Evolutionary conservation across 2,329 filamentous ascomycete species (phyloP), one percentile per base, ranked within the genome.

Genomic region (Xylaria sp.): DNA sequence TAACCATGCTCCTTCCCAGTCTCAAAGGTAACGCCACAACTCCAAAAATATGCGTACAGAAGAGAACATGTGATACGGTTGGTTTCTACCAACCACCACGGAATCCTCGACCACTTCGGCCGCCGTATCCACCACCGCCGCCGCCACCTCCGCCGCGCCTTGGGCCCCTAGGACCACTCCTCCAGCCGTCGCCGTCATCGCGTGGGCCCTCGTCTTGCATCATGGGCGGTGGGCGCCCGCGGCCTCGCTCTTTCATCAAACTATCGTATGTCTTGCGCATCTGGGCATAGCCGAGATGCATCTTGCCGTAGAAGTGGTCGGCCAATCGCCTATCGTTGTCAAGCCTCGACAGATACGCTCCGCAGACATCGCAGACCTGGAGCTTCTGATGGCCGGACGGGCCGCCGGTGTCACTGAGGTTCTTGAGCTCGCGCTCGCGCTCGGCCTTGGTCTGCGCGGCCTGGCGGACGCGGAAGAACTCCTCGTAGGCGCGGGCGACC

Each of bases 261-360:
- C 88, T 84, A 64, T 97, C 94, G 76, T 89, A 94, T 2, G 94
- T 96, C 85, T 96, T 97, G 75, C 96, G 89, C 96, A 99, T 99
- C 82, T 97, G 93, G 17, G 96, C 96, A 79, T 98, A 99, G 0
- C 96, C 96, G 65, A 99, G 83, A 78, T 99, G 96, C 96, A 99
- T 99, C 85, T 99, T 99, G 24, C 96, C 96, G 81, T 98, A 98
- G 79, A 99, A 99, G 80, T 99, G 96, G 79, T 99, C 96, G 21
- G 96, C 96, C 77, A 99, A 81, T 34, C 96, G 88, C 42, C 96
- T 88, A 79, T 99, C 96, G 78, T 99, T 99, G 79, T 99, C 96
- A 36, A 99, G 86, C 24, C 96, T 85, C 70, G 90, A 94, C 45
- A 99, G 86, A 79, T 98, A 99, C 5, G 96, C 96, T 70, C 96